phyloP scores from a whole-genome alignment of 1,284 basidiomycete genomes.

The Ustilago vetiveriae region DNA sequence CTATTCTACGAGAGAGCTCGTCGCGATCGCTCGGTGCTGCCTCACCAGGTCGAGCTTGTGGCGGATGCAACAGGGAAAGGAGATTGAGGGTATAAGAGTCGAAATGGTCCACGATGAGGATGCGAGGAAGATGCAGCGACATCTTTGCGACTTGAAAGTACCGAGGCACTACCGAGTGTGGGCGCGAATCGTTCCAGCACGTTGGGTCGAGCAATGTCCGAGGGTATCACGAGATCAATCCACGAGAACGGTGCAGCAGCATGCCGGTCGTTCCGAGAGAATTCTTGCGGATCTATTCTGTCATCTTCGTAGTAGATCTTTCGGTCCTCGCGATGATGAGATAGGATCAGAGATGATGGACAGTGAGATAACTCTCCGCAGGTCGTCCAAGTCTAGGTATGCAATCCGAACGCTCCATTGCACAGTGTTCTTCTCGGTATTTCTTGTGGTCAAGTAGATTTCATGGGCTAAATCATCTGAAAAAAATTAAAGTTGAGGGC shows the following conservation, averaged over 20 bases:
- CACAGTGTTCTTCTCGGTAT: constrained; percentile 1
- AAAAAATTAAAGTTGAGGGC: no score
- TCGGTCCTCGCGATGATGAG: no score
- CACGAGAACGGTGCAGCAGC: not conserved
- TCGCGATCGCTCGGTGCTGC: not conserved
- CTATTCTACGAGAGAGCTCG: constrained; percentile 20
- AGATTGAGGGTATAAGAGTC: constrained; percentile 66
- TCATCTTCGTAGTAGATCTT: no score
- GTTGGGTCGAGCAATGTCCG: no score
- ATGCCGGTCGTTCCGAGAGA: no score
- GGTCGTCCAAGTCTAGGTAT: no score
- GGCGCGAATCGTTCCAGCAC: no score
- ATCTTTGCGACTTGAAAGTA: constrained; percentile 2
- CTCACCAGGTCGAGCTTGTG: not conserved
- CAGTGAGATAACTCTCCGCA: no score
- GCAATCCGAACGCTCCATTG: no score
- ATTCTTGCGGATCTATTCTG: no score
- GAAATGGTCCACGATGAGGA: constrained; percentile 64
- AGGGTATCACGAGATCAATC: no score
- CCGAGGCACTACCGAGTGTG: not conserved
- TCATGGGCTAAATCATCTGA: not conserved
- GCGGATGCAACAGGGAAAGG: constrained; percentile 48
- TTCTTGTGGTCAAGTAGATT: not conserved
- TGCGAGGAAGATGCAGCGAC: constrained; percentile 49
- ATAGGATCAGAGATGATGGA: no score